These are phyloP conservation scores for Endoconidiophora laricicola DNA, from an alignment of 2,329 filamentous ascomycete species.

Conservation along the genomic window DNA sequence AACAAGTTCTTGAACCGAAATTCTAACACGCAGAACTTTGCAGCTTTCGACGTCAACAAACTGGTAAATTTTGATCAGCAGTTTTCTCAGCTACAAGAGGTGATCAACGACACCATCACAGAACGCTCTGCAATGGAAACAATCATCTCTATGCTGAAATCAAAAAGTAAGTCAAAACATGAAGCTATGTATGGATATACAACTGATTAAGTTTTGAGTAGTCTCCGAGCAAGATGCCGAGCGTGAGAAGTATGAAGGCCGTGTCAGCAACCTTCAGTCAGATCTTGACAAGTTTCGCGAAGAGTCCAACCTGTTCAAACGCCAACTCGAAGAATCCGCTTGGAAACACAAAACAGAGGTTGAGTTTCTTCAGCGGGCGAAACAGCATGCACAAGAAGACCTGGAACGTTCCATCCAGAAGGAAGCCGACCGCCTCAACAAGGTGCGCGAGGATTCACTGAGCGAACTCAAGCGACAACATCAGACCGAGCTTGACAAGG, in stretches of 20 bases:
- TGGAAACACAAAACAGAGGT: constrained; percentile 32
- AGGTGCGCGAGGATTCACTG: constrained; percentile 50
- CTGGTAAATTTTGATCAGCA: constrained; percentile 62
- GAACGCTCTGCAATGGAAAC: constrained; percentile 58
- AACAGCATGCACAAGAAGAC: constrained; percentile 39
- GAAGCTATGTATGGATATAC: neutral
- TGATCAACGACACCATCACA: constrained; percentile 51
- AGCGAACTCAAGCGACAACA: constrained; percentile 46
- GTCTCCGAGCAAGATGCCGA: constrained; percentile 33
- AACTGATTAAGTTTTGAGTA: constrained; percentile 17
- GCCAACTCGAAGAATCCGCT: constrained; percentile 21
- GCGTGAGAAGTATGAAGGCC: constrained; percentile 25
- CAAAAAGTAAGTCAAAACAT: constrained; percentile 42
- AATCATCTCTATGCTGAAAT: constrained; percentile 56
- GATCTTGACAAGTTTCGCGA: constrained; percentile 23
- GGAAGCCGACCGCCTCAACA: constrained; percentile 40
- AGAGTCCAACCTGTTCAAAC: constrained; percentile 38
- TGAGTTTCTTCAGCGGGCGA: constrained; percentile 35
- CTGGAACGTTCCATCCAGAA: constrained; percentile 32
- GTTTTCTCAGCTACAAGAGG: constrained; percentile 53
- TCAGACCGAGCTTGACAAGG: constrained; percentile 48
- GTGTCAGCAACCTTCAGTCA: constrained; percentile 48
- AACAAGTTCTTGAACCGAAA: constrained; percentile 43
- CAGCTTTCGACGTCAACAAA: constrained; percentile 68
- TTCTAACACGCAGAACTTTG: constrained; percentile 48